These are phyloP conservation scores for Fusarium compactum DNA, from an alignment of 2,329 filamentous ascomycete species.

Conservation along the genomic window DNA sequence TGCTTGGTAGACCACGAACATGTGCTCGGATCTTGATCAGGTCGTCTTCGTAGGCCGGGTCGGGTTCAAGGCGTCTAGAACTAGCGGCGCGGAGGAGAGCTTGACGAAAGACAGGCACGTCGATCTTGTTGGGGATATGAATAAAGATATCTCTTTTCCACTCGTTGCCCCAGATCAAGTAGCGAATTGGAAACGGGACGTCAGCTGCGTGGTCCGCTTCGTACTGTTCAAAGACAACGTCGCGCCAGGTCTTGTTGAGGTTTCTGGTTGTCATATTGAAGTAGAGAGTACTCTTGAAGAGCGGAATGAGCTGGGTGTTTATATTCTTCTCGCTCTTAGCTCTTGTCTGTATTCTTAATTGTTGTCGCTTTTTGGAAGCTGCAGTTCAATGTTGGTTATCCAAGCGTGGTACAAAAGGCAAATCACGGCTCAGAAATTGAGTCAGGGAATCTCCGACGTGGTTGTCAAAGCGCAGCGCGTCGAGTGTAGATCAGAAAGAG, in stretches of 20 bases:
- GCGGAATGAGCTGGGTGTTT: background rate
- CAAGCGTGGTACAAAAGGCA: background rate
- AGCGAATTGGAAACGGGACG: slow-evolving; percentile 44
- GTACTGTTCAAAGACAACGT: slow-evolving; percentile 27
- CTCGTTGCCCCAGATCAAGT: slow-evolving; percentile 8
- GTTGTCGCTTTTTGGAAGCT: background rate
- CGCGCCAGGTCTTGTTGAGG: slow-evolving; percentile 34
- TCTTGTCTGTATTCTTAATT: accelerated
- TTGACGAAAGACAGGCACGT: background rate
- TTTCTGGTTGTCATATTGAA: slow-evolving; percentile 32
- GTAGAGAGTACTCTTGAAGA: background rate
- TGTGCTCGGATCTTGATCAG: background rate
- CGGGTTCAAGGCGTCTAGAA: background rate
- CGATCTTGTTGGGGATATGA: background rate
- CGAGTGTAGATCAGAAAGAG: background rate
- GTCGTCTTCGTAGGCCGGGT: slow-evolving; percentile 1
- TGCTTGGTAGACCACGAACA: background rate
- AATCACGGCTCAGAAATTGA: background rate
- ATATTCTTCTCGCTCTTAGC: background rate
- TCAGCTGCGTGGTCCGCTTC: slow-evolving; percentile 38
- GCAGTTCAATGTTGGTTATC: background rate
- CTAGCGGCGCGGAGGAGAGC: background rate
- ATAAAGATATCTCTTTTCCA: slow-evolving; percentile 19
- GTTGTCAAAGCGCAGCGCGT: background rate
- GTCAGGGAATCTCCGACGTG: background rate